phyloP scores from a whole-genome alignment of 2,329 filamentous ascomycete genomes.

The Cucurbitaria berberidis region DNA sequence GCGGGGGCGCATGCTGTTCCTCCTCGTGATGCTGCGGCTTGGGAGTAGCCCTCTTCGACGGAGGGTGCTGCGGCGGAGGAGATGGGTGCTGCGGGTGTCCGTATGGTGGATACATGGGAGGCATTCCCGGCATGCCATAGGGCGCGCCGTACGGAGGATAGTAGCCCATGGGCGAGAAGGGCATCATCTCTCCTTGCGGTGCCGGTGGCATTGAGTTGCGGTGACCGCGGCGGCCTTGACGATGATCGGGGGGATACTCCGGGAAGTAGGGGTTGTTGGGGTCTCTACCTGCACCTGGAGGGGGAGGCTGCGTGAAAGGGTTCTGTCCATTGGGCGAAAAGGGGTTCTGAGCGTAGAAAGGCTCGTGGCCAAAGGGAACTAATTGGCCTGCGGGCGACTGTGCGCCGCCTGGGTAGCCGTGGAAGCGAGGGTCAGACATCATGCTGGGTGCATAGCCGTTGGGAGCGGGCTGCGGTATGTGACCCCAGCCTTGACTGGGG shows the following conservation, averaged over 20 bases:
- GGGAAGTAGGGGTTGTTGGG: slow-evolving; percentile 47
- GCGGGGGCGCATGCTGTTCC: slow-evolving; percentile 24
- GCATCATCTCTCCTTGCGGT: slow-evolving; percentile 43
- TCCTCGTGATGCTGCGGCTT: slow-evolving; percentile 30
- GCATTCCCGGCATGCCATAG: slow-evolving; percentile 31
- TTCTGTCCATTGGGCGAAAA: slow-evolving; percentile 36
- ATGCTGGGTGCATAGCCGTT: slow-evolving; percentile 48
- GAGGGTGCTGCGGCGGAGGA: slow-evolving; percentile 33
- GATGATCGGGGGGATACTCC: slow-evolving; percentile 21
- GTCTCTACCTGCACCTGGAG: slow-evolving; percentile 21
- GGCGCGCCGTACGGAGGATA: slow-evolving; percentile 41
- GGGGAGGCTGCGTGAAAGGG: slow-evolving; percentile 33
- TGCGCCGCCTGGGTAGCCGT: slow-evolving; percentile 32
- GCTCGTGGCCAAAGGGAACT: slow-evolving; percentile 46
- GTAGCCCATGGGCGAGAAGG: slow-evolving; percentile 35
- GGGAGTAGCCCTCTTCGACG: slow-evolving; percentile 39
- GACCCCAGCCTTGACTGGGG: slow-evolving; percentile 45
- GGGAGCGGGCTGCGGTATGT: slow-evolving; percentile 42
- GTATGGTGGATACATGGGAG: slow-evolving; percentile 36
- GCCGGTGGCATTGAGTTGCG: slow-evolving; percentile 45
- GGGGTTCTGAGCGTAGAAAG: slow-evolving; percentile 48
- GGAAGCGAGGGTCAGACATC: slow-evolving; percentile 45
- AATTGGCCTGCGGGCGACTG: slow-evolving; percentile 36
- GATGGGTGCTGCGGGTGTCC: slow-evolving; percentile 27
- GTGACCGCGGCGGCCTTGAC: slow-evolving; percentile 30